Evolutionary conservation across 495 filamentous ascomycete genomes (phyloP), one percentile per base, ranked within the genome.

Genomic region (Aspergillus affinis): DNA sequence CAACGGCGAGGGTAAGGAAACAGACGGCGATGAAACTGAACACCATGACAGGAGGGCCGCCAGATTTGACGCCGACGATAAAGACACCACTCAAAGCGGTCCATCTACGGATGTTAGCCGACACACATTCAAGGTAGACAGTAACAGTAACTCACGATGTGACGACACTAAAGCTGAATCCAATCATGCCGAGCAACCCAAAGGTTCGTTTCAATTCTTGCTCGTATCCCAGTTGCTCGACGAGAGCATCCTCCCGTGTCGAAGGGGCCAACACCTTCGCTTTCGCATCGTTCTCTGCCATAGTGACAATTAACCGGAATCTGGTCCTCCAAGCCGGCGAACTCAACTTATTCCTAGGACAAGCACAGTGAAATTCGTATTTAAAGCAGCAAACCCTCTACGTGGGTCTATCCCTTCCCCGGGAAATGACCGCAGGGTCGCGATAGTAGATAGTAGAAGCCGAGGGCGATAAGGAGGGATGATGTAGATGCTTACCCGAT

Each of bases 161-260:
- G n/a, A 86, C 82, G 49, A 86, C 80, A 54, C 76, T 81, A 67
- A 86, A 85, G 54, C 75, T 79, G 68, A 86, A 85, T 4, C 82
- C 83, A 51, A 86, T 74, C 82, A 86, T 86, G 51, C 80, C 81
- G 36, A 86, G 63, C 48, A 85, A 61, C n/a, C 83, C 75, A 55
- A 84, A 86, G 10, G 80, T 80, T 15, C 83, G 77, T 61, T 82
- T 83, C 60, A 85, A 74, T 68, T 85, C 83, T 82, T 81, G 82
- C 69, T 82, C 72, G 64, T 84, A 81, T 21, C 80, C 80, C 61
- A 82, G 55, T 12, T 74, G 64, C 64, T 78, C 74, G 21, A 82
- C 64, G 1, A 70, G 70, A 19, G 72, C 72, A 69, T 80, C 80
- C 58, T 81, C 78, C 15, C 52, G 61, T 0, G 68, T 65, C 18